Conservation (phyloP, 345 rosid species). For the Luvunga scandens region DNA sequence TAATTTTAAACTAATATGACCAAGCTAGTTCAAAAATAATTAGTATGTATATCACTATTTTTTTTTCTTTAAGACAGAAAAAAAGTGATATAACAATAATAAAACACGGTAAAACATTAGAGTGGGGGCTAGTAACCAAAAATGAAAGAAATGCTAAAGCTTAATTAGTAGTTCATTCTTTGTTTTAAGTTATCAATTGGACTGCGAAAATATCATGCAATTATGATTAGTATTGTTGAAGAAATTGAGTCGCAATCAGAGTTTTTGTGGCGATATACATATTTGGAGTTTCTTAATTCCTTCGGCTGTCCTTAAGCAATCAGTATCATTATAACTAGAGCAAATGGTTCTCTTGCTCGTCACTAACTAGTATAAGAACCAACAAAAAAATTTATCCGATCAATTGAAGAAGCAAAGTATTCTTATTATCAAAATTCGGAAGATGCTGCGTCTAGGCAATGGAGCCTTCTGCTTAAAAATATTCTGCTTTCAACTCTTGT, state of each 20-base stretch:
- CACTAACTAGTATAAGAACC: neutral
- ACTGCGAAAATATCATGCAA: neutral
- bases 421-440: neutral
- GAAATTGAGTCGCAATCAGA: neutral
- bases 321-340: neutral
- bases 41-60: no score
- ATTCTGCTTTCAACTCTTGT: slow-evolving; percentile 1
- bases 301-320: neutral
- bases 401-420: neutral
- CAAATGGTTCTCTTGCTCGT: neutral
- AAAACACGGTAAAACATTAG: neutral
- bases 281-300: neutral
- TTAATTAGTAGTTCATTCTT: neutral
- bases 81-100: neutral
- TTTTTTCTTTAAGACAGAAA: no score
- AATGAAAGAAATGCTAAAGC: neutral
- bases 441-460: neutral
- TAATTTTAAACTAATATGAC: no score
- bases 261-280: neutral
- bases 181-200: neutral
- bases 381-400: neutral
- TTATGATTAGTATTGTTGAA: neutral
- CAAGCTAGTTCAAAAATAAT: no score
- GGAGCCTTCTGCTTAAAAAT: neutral
- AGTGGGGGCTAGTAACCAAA: neutral